Evolutionary conservation across 371 early-diverging fungal genomes (phyloP), one percentile per base, ranked within the genome.

Genomic region (Batrachochytrium dendrobatidis): DNA sequence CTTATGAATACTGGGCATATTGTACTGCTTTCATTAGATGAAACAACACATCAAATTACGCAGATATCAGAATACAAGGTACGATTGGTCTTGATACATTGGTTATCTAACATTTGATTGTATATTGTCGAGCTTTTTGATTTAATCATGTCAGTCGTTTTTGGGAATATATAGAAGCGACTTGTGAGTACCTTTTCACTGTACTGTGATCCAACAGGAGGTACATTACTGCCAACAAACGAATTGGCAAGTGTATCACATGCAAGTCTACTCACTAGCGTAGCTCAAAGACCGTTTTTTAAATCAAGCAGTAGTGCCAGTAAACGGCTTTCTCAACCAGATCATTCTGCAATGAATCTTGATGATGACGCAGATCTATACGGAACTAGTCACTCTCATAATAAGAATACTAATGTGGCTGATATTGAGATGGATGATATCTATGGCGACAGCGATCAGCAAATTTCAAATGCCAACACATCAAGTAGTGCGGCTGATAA

Each of bases 1-100:
- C 74, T 80, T 39, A 69, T 84, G 58, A 83, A 81, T 51, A 78
- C 77, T 52, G 86, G 85, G 12, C 77, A 80, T 4, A 69, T 86
- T 15, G 56, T 76, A n/a, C 63, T 88, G 17, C 71, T 86, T 15
- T 72, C 78, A 60, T 82, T 81, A 0, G 81, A 88, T 59, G 65
- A 75, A 5, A 59, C 62, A 12, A 22, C 53, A 26, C 6, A 26
- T 20, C 3, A 3, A 45, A 3, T 45, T 5, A 45, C 4, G 6
- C 2, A 29, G 63, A n/a, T 43, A 17, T 35, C 26, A 54, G 48
- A 31, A 46, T 8, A 18, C 26, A n/a, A n/a, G n/a, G n/a, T n/a
- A n/a, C n/a, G n/a, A n/a, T n/a, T n/a, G n/a, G n/a, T n/a, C n/a
- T n/a, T n/a, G n/a, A n/a, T n/a, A n/a, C n/a, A n/a, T n/a, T n/a